phyloP scores from a whole-genome alignment of 306 rosid species.

The Luffa acutangula region DNA sequence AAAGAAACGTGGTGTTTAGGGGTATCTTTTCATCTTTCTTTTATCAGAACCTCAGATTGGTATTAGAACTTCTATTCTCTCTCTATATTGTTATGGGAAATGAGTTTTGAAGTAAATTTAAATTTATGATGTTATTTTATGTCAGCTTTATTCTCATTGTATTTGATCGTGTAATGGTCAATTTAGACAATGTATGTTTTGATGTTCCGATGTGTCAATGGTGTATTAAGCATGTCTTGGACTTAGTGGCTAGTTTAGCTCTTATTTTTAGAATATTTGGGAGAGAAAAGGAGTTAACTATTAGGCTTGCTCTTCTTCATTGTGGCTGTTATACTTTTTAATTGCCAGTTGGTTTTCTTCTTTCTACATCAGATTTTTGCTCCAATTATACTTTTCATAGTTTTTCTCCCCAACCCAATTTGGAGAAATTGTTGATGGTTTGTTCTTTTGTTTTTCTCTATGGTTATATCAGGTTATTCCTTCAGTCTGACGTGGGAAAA shows the following conservation, averaged over 20 bases:
- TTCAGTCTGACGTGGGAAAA: conserved; percentile 66
- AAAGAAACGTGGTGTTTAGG: background rate
- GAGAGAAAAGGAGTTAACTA: background rate
- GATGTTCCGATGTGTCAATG: background rate
- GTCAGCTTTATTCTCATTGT: background rate
- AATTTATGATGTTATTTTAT: background rate
- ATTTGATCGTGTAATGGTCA: background rate
- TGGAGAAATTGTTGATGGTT: background rate
- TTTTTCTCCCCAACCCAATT: too few species aligned
- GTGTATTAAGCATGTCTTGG: background rate
- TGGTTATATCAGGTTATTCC: conserved; percentile 48
- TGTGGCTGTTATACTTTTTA: background rate
- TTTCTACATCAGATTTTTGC: background rate
- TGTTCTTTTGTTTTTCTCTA: background rate
- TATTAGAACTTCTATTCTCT: background rate
- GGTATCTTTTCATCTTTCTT: background rate
- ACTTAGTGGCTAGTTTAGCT: background rate
- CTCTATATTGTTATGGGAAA: background rate
- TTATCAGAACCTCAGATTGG: background rate
- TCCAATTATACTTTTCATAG: background rate
- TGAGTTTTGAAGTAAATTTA: background rate
- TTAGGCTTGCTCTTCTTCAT: background rate
- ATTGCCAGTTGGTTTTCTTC: background rate
- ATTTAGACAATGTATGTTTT: background rate
- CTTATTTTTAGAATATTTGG: background rate